Conservation (phyloP, 257 asterid species). For the Ilex asprella region DNA sequence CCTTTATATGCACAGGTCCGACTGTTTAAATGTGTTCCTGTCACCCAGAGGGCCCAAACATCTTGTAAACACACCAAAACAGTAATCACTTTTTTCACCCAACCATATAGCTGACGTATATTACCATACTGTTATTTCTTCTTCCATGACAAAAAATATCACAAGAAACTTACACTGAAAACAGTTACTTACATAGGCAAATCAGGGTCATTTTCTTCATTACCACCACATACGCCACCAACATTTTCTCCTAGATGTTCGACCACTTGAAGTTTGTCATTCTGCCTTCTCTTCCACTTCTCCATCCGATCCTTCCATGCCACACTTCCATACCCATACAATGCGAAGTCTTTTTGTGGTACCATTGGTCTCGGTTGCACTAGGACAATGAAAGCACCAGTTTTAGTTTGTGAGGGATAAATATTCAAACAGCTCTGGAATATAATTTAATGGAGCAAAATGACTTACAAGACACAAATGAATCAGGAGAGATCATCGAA, state of each 20-base stretch:
- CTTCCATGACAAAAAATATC: neutral
- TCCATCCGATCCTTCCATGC: constrained; percentile 95
- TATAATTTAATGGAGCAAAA: constrained; percentile 5
- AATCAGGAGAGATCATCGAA: constrained; percentile 31
- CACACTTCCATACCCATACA: constrained; percentile 96
- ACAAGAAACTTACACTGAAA: neutral
- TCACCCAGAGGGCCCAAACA: no score
- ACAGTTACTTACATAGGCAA: constrained; percentile 51
- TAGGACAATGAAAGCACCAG: constrained; percentile 16
- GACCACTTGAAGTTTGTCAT: constrained; percentile 55
- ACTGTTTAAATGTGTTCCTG: no score
- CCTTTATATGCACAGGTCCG: no score
- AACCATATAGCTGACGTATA: no score
- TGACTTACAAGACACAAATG: constrained; percentile 43
- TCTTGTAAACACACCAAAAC: no score
- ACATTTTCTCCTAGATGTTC: constrained; percentile 44
- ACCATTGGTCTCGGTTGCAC: constrained; percentile 79
- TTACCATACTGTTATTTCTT: no score
- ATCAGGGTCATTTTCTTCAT: constrained; percentile 43
- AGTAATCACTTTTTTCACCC: no score
- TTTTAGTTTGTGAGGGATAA: neutral
- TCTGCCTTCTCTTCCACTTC: constrained; percentile 78
- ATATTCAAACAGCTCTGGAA: neutral
- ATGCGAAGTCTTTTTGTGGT: constrained; percentile 68
- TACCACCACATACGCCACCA: constrained; percentile 36